Base-by-base conservation (phyloP, 148 eudicot species). In the Simmondsia chinensis region DNA sequence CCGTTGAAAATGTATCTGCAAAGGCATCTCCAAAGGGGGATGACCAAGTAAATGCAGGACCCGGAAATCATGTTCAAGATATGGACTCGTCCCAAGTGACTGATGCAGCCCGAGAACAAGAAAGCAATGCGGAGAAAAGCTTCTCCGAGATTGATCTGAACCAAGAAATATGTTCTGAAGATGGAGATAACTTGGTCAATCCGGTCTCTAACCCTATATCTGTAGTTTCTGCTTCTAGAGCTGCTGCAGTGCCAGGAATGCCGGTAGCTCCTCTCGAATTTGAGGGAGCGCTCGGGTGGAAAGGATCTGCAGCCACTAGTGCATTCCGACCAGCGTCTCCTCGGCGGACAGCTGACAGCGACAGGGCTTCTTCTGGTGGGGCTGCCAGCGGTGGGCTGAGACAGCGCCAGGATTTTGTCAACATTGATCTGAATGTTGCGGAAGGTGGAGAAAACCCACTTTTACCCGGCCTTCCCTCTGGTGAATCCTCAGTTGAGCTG, bases 291-390 rank as follows among this genome's bases (percentile, higher is more conserved):
- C 94, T 67, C 54, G 94, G 81, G 12, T 82, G 95, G 94, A 91
- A 91, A 76, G 95, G 94, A 35, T 82, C 97, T 20, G 97, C 97
- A 37, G 73, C 80, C 34, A 84, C 95, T 22, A 89, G 95, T 74
- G 97, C 95, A 55, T 89, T 89, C 35, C 69, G 79, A 15, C 71
- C 82, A 5, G 79, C 91, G 46, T 71, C 95, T 33, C 72, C 80
- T 50, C 76, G 82, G 27, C 72, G 68, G 28, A 46, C 66, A 13
- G 60, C 66, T 39, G 81, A 77, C 43, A 64, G 64, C 43, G 82
- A 82, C 10, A 75, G 50, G 46, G 33, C 59, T 47, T 34, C 39
- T 37, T 60, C 67, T n/a, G 43, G 39, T 20, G 73, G 70, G 23
- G 79, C 54, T 23, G 74, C 75, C 30, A 56, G 63, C 39, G 75